Percentiles rank a stretch among this genome's conserved stretches.
These are phyloP conservation scores for Comarum palustre DNA, from an alignment of 306 rosid species.

Conservation along the genomic window DNA sequence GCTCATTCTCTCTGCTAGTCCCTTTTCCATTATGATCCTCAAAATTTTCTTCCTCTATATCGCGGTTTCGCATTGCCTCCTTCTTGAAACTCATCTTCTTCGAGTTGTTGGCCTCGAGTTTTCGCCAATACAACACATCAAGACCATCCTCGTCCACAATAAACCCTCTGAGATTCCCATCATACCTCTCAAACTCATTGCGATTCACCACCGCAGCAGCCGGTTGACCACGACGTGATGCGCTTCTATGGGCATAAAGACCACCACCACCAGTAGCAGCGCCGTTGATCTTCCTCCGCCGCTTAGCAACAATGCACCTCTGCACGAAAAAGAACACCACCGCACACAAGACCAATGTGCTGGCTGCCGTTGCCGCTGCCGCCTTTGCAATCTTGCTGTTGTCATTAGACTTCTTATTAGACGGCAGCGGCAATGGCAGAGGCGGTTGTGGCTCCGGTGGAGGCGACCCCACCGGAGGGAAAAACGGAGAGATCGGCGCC, in stretches of 20 bases:
- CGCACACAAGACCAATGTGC: constrained; percentile 50
- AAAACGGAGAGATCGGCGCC: not conserved
- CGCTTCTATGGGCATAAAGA: not conserved
- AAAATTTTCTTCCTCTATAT: not conserved
- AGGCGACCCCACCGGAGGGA: constrained; percentile 18
- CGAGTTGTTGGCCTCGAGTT: constrained; percentile 46
- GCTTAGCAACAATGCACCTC: constrained; percentile 32
- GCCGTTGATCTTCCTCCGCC: constrained; percentile 21
- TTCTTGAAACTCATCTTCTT: constrained; percentile 29
- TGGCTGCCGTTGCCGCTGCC: constrained; percentile 61
- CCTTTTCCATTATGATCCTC: constrained; percentile 16
- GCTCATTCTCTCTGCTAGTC: constrained; percentile 38
- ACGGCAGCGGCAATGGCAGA: not conserved
- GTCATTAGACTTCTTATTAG: constrained; percentile 27
- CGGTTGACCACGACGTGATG: not conserved
- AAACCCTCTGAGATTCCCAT: constrained; percentile 55
- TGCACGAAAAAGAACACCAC: constrained; percentile 45
- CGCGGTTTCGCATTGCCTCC: constrained; percentile 24
- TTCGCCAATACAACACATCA: constrained; percentile 89
- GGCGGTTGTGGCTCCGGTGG: not conserved
- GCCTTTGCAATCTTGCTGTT: constrained; percentile 46
- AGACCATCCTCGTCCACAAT: constrained; percentile 90
- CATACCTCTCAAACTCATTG: constrained; percentile 39
- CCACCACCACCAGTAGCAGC: constrained; percentile 7
- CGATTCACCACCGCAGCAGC: constrained; percentile 24